phyloP scores from a whole-genome alignment of 2,329 filamentous ascomycete genomes.

The Mollisia scopiformis region DNA sequence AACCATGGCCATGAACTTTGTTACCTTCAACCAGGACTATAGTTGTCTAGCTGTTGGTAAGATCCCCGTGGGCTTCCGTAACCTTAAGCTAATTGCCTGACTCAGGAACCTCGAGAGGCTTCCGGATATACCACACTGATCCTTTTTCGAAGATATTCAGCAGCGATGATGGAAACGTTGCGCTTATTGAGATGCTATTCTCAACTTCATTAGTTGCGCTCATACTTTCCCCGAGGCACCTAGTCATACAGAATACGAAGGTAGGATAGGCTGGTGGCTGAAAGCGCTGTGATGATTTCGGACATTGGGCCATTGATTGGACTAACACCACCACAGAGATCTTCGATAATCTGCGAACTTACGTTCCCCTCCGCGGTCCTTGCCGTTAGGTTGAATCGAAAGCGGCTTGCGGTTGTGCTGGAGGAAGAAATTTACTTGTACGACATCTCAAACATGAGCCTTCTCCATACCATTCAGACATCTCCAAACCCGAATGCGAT shows the following conservation, averaged over 20 bases:
- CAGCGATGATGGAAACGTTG: constrained; percentile 92
- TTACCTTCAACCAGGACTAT: constrained; percentile 99
- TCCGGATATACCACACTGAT: constrained; percentile 95
- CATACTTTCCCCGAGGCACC: constrained; percentile 85
- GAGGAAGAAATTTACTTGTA: constrained; percentile 98
- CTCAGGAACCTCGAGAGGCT: constrained; percentile 86
- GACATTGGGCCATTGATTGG: background rate
- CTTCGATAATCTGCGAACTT: constrained; percentile 93
- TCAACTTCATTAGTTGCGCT: constrained; percentile 95
- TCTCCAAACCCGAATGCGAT: constrained; percentile 92
- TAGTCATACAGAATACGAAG: constrained; percentile 98
- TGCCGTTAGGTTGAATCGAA: constrained; percentile 90
- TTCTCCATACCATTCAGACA: constrained; percentile 89
- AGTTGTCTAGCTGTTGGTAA: constrained; percentile 93
- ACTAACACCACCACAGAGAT: constrained; percentile 47
- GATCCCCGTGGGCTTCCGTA: constrained; percentile 35
- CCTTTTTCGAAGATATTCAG: constrained; percentile 95
- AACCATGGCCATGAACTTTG: constrained; percentile 87
- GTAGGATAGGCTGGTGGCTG: constrained; percentile 45
- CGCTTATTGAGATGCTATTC: constrained; percentile 98
- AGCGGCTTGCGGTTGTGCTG: constrained; percentile 88
- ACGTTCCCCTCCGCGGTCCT: constrained; percentile 97
- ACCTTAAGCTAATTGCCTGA: constrained; percentile 5
- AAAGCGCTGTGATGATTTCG: background rate
- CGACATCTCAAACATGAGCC: constrained; percentile 98